A percentile compares a stretch with the other conserved stretches of the same genome.
Evolutionary conservation across 176 grass and related monocot species (phyloP).

Genomic region (Raddia distichophylla): DNA sequence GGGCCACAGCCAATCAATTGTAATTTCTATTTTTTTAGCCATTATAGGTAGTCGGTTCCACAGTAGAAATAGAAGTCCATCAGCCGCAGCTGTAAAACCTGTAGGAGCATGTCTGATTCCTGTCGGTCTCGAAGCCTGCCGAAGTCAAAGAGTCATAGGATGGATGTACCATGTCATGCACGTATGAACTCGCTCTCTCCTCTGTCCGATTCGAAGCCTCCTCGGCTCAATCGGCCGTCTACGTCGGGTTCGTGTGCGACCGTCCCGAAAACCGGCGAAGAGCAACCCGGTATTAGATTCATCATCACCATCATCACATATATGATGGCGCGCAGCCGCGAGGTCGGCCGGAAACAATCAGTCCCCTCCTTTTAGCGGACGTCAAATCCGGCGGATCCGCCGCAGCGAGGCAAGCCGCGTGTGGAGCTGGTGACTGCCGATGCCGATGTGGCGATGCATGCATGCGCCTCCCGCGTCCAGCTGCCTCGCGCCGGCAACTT

Average conservation of each 20-base stretch:
- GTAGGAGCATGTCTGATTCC: background rate
- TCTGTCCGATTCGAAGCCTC: background rate
- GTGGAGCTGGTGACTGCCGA: constrained; percentile 11
- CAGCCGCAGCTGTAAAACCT: too few species aligned
- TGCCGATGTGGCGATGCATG: constrained; percentile 4
- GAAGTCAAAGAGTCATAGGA: background rate
- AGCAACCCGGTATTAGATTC: background rate
- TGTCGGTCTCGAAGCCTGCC: background rate
- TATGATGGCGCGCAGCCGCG: background rate
- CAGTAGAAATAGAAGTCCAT: too few species aligned
- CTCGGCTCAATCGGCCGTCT: background rate
- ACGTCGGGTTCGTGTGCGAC: background rate
- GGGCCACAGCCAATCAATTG: too few species aligned
- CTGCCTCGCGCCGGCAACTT: background rate
- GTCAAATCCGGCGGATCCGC: constrained; percentile 31
- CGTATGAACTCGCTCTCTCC: too few species aligned
- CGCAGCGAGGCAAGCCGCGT: constrained; percentile 33
- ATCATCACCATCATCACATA: too few species aligned
- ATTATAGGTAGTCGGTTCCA: too few species aligned
- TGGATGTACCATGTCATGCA: background rate
- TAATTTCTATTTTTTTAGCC: too few species aligned
- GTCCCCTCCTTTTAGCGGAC: background rate
- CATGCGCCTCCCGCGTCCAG: background rate
- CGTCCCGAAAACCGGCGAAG: background rate
- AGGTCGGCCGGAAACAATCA: background rate